phyloP scores from a whole-genome alignment of 805 yeast species.

The Sugiyamaella qingdaonensis region DNA sequence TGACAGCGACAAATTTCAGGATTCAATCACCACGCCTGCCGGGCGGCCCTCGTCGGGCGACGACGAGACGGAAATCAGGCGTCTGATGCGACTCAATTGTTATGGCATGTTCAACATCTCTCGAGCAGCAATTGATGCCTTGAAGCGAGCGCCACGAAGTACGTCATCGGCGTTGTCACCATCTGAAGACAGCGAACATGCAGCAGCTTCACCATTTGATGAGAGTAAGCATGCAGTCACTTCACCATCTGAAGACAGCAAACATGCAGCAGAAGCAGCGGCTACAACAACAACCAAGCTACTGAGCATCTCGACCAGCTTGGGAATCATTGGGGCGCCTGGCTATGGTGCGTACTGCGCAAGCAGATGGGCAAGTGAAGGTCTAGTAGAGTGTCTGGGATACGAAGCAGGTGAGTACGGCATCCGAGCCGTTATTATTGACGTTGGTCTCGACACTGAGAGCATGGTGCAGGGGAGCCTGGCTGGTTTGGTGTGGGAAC shows the following conservation, averaged over 20 bases:
- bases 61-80: constrained; percentile 25
- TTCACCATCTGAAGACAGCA: neutral
- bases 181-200: neutral
- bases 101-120: constrained; percentile 27
- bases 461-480: constrained; percentile 13
- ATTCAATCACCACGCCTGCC: constrained; percentile 22
- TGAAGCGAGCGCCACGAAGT: neutral
- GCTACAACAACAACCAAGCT: neutral
- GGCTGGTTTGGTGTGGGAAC: constrained; percentile 27
- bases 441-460: constrained; percentile 18
- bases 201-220: neutral
- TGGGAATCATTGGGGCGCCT: constrained; percentile 31
- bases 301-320: constrained; percentile 16
- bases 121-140: constrained; percentile 15
- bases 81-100: constrained; percentile 27
- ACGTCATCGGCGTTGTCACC: too few relatives aligned
- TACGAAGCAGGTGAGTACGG: constrained; percentile 25
- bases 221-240: too few relatives aligned
- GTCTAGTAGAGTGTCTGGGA: constrained; percentile 29
- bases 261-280: neutral
- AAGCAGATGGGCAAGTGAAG: constrained; percentile 32
- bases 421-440: constrained; percentile 16
- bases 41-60: constrained; percentile 5
- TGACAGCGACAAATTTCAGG: constrained; percentile 22
- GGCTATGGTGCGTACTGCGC: constrained; percentile 30